Base-by-base conservation (phyloP, 345 rosid genomes). In the Tarenaya hassleriana region DNA sequence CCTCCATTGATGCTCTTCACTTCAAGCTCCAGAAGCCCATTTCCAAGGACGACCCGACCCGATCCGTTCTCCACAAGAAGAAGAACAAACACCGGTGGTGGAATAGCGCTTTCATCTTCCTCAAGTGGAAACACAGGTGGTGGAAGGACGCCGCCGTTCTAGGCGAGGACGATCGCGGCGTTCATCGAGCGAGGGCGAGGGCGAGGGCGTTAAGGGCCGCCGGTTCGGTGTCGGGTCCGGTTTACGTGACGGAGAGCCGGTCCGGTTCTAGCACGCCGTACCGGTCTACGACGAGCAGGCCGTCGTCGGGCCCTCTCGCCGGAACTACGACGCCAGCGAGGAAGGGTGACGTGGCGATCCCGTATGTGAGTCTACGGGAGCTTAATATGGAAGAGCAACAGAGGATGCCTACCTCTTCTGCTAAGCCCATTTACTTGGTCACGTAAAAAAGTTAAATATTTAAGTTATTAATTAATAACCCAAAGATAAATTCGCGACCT, bases 11-110 rank as follows among this genome's bases (percentile, higher is more conserved):
- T 44, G 68, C 67, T 13, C 29, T 84, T 14, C 90, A 75, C 48
- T 92, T 84, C 79, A 88, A 92, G 90, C 78, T 92, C 61, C 90
- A 79, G 15, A 84, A 88, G 51, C 95, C 94, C 76, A 82, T 81
- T 50, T 76, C 90, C 0, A 84, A 76, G 55, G 95, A 85, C 27
- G 83, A 91, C 52, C 44, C 66, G 54, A 72, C 71, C 65, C 77
- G 70, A 41, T 27, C 42, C 68, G 70, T 67, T 67, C 46, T 59
- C 49, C 75, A 59, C 64, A 31, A 61, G 41, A 76, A 68, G 66
- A 80, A 76, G n/a, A n/a, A n/a, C 80, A 80, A 72, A 56, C 70
- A 70, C 4, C 75, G 89, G 67, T 91, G 98, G 95, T 90, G 98
- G 98, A 81, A 62, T 60, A 84, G 69, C 24, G 90, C 95, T 7